Base-by-base conservation (phyloP, 2,329 filamentous ascomycete genomes). In the Aureobasidium leucospermi region DNA sequence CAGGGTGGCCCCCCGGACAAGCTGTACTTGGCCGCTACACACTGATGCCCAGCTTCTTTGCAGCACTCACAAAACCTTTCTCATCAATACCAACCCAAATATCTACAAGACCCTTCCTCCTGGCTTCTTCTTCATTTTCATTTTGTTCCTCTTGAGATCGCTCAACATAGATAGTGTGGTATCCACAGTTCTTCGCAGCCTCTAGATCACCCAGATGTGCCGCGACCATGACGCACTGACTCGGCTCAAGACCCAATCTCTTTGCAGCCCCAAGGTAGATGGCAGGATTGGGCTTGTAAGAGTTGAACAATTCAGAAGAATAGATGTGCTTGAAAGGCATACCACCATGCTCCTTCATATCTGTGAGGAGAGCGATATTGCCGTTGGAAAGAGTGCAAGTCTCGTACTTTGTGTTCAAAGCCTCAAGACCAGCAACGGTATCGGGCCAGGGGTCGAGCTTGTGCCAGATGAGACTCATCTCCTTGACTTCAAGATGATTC, bases 371-470 rank as follows among this genome's bases (percentile, higher is more conserved):
- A 1, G 77, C 74, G 2, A 78, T 68, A 69, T 92, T 93, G 38
- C 87, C 89, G 69, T 94, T 94, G 31, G 86, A 89, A 29, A 93
- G 75, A 0, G 87, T 90, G 42, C 82, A 79, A 0, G 86, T 89
- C 47, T 76, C 73, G 67, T 84, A 83, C 7, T 73, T 73, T 9
- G 67, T 71, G 39, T 78, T 79, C 29, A 92, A 73, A 39, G 61
- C 58, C 1, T 71, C 68, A 23, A 93, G 71, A 0, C 87, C 88
- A 1, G 76, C 71, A 15, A 74, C 74, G 1, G 82, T 76, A 68
- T 93, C 89, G 0, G 76, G 63, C 88, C 88, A 93, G 0, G 88
- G 86, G 23, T 76, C 75, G 3, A 94, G 78, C 6, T 78, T 79
- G 70, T 94, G 89, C 90, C 89, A 94, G 43, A 83, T 79, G 2